Evolutionary conservation across 306 rosid genomes (phyloP).

Genomic region (Crotalaria pallida): DNA sequence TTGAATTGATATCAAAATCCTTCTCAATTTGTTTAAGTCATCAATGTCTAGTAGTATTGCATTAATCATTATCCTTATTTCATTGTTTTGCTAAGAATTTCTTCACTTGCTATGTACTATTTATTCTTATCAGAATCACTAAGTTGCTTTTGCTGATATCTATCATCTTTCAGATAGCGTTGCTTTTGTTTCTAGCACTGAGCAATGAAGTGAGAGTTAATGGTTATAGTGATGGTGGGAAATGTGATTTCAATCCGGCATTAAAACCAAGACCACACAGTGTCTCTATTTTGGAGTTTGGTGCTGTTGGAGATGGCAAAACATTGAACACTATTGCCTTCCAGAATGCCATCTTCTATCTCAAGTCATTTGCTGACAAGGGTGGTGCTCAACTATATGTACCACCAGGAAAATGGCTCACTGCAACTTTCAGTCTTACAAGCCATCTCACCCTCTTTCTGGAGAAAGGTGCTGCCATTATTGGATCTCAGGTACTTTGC

Average conservation of each 20-base stretch:
- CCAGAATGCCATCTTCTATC: slow-evolving; percentile 92
- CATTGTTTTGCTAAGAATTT: background rate
- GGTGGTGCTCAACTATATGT: slow-evolving; percentile 98
- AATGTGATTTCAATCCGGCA: slow-evolving; percentile 42
- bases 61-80: background rate
- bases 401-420: slow-evolving; percentile 91
- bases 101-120: background rate
- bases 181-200: slow-evolving; percentile 66
- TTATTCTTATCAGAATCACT: too few relatives aligned
- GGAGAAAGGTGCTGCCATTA: slow-evolving; percentile 80
- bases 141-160: background rate
- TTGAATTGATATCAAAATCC: background rate
- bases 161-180: slow-evolving; percentile 52
- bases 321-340: slow-evolving; percentile 88
- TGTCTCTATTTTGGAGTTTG: slow-evolving; percentile 86
- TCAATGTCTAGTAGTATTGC: background rate
- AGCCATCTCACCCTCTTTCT: slow-evolving; percentile 89
- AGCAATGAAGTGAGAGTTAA: slow-evolving; percentile 50
- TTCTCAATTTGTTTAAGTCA: slow-evolving; percentile 10
- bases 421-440: slow-evolving; percentile 83
- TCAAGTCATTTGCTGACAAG: slow-evolving; percentile 93
- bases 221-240: slow-evolving; percentile 45
- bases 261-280: slow-evolving; percentile 82
- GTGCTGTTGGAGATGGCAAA: slow-evolving; percentile 98
- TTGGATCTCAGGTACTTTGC: slow-evolving; percentile 85